These are phyloP conservation scores for Tricholoma flavovirens DNA, from an alignment of 768 basidiomycete genomes.

Conservation along the genomic window DNA sequence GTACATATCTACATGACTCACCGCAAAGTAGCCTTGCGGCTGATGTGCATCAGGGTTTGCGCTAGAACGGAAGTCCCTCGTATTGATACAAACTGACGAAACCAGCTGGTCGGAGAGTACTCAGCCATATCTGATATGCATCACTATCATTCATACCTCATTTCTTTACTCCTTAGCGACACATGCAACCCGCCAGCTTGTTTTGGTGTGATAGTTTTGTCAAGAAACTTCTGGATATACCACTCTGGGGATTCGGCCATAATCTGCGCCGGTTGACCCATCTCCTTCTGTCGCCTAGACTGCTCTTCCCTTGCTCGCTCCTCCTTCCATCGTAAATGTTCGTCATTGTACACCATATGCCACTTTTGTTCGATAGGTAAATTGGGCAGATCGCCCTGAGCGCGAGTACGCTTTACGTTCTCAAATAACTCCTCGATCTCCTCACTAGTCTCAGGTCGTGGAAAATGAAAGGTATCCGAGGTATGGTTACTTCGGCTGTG, in stretches of 20 bases:
- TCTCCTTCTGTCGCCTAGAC: constrained; percentile 52
- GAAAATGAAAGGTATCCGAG: constrained; percentile 60
- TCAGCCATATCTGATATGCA: not conserved
- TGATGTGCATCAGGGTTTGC: constrained; percentile 69
- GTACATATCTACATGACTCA: constrained; percentile 21
- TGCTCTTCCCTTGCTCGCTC: constrained; percentile 62
- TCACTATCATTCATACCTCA: constrained; percentile 49
- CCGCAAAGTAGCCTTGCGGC: constrained; percentile 63
- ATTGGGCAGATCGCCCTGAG: constrained; percentile 51
- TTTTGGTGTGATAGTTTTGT: constrained; percentile 77
- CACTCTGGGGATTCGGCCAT: constrained; percentile 80
- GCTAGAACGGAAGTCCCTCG: constrained; percentile 85
- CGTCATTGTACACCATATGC: constrained; percentile 81
- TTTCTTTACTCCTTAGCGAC: constrained; percentile 73
- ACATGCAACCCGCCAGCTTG: constrained; percentile 72
- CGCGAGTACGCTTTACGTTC: constrained; percentile 66
- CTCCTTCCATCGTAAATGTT: constrained; percentile 73
- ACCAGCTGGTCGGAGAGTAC: constrained; percentile 54
- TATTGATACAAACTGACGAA: constrained; percentile 64
- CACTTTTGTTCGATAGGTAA: constrained; percentile 84
- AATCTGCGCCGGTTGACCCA: constrained; percentile 46
- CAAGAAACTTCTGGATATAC: constrained; percentile 89
- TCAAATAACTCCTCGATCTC: constrained; percentile 82
- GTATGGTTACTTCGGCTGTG: constrained; percentile 51
- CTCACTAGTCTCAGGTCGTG: constrained; percentile 67